These are phyloP conservation scores for Neonectria neomacrospora DNA, from an alignment of 2,329 filamentous ascomycete species.

Conservation along the genomic window DNA sequence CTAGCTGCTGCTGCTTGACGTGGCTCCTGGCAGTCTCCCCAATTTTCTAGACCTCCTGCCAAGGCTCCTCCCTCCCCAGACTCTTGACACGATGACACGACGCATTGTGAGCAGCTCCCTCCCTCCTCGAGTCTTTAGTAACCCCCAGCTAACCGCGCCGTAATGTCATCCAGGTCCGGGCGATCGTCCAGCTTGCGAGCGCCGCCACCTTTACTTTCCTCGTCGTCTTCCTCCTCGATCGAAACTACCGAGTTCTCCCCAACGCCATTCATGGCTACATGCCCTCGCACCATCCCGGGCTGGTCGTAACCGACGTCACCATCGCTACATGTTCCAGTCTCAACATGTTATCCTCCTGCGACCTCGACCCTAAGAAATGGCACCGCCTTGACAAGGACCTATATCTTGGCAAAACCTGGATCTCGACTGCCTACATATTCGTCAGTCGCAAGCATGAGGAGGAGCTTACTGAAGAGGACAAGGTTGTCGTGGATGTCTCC, in stretches of 20 bases:
- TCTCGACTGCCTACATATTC: slow-evolving; percentile 82
- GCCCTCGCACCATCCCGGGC: slow-evolving; percentile 84
- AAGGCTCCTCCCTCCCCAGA: slow-evolving; percentile 18
- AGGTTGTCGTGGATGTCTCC: slow-evolving; percentile 81
- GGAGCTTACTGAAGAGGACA: slow-evolving; percentile 78
- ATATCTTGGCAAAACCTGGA: slow-evolving; percentile 79
- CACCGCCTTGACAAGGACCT: slow-evolving; percentile 90
- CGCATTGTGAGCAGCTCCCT: slow-evolving; percentile 48
- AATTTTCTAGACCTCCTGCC: slow-evolving; percentile 2
- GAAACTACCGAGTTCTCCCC: slow-evolving; percentile 87
- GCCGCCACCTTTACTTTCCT: slow-evolving; percentile 74
- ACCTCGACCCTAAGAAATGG: slow-evolving; percentile 78
- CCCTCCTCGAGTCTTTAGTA: background rate
- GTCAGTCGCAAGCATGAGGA: slow-evolving; percentile 88
- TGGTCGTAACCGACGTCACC: slow-evolving; percentile 87
- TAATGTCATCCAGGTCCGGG: slow-evolving; percentile 62
- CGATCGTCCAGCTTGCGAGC: slow-evolving; percentile 78
- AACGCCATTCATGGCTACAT: slow-evolving; percentile 87
- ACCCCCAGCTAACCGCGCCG: slow-evolving; percentile 18
- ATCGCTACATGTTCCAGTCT: slow-evolving; percentile 79
- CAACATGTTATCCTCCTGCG: slow-evolving; percentile 80
- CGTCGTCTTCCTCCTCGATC: slow-evolving; percentile 84
- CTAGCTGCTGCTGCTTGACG: slow-evolving; percentile 35
- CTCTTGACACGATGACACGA: slow-evolving; percentile 49
- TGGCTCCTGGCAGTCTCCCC: slow-evolving; percentile 25